These are phyloP conservation scores for Cladobotryum protrusum DNA, from an alignment of 2,329 filamentous ascomycete species.

Conservation along the genomic window DNA sequence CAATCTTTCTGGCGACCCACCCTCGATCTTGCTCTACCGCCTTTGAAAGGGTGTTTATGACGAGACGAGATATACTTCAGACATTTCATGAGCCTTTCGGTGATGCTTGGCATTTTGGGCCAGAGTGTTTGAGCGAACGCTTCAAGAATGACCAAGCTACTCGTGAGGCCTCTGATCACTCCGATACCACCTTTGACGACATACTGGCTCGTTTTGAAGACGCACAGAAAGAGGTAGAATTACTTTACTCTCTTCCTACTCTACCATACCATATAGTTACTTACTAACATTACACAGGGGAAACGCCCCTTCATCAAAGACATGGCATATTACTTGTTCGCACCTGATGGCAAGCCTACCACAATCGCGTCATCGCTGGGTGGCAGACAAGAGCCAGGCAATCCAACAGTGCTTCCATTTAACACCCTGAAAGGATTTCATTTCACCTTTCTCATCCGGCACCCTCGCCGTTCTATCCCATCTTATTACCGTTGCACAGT, in stretches of 20 bases:
- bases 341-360: conserved; percentile 62
- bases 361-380: conserved; percentile 75
- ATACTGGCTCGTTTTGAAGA: conserved; percentile 71
- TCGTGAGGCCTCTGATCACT: conserved; percentile 58
- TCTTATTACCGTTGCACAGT: conserved; percentile 93
- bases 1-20: conserved; percentile 91
- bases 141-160: conserved; percentile 62
- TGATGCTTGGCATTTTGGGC: conserved; percentile 93
- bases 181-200: conserved; percentile 64
- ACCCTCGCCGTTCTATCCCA: conserved; percentile 85
- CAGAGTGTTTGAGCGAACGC: conserved; percentile 74
- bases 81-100: conserved; percentile 96
- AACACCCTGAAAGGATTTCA: conserved; percentile 74
- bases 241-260: not conserved
- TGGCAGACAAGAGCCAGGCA: conserved; percentile 57
- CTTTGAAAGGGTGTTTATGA: conserved; percentile 98
- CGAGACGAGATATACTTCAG: conserved; percentile 69
- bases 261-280: not conserved
- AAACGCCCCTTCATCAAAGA: conserved; percentile 98
- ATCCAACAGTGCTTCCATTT: conserved; percentile 79
- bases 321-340: conserved; percentile 87
- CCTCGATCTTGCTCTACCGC: conserved; percentile 93
- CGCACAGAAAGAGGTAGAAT: conserved; percentile 62
- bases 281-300: conserved; percentile 47
- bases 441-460: conserved; percentile 94